A percentile compares a stretch with the other conserved stretches of the same genome.
Conservation (phyloP, 2,329 filamentous ascomycete species). For the Ophiostoma australiae region DNA sequence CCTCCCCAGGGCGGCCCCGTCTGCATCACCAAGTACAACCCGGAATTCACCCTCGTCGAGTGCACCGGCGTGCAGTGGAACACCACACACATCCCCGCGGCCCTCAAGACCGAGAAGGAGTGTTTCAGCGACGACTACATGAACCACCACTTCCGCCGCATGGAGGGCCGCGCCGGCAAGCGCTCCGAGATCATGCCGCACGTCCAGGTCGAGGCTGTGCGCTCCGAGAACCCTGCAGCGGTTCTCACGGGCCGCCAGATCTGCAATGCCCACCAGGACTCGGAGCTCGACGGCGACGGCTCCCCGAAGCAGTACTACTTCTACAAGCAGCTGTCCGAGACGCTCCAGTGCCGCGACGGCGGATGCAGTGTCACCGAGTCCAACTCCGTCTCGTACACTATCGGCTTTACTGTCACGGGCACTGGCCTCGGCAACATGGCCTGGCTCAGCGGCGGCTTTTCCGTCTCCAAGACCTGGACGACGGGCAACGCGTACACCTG, state of each 20-base stretch:
- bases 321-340: not conserved
- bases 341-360: not conserved
- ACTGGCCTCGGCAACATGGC: not conserved
- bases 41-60: not conserved
- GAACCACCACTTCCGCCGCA: not conserved
- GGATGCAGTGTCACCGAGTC: not conserved
- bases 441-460: not conserved
- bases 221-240: not conserved
- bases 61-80: not conserved
- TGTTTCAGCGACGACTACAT: not conserved
- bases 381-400: not conserved
- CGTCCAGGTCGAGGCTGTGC: not conserved
- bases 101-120: not conserved
- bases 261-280: not conserved
- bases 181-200: not conserved
- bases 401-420: not conserved
- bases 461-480: not conserved
- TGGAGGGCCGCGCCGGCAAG: not conserved
- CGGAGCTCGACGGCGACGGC: not conserved
- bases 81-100: not conserved
- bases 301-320: not conserved
- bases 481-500: not conserved
- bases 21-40: not conserved
- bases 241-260: not conserved
- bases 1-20: not conserved